Conservation (phyloP, 176 grass and related monocot genomes). For the Eleusine indica region DNA sequence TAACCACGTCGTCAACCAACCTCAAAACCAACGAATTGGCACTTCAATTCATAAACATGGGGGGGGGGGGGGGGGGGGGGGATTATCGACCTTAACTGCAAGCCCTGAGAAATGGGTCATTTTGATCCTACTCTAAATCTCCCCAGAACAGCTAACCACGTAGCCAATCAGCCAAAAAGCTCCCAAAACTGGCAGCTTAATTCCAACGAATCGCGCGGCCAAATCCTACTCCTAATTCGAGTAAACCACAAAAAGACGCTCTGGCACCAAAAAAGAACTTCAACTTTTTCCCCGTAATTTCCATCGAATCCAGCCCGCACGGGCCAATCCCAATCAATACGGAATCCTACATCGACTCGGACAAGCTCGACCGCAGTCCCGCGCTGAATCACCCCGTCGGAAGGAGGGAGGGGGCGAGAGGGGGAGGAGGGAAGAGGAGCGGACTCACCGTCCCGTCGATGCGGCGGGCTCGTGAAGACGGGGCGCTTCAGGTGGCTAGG, state of each 20-base stretch:
- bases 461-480: neutral
- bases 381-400: neutral
- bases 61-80: neutral
- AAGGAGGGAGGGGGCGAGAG: neutral
- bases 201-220: neutral
- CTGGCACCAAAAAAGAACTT: neutral
- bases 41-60: neutral
- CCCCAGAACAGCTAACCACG: neutral
- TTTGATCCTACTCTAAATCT: neutral
- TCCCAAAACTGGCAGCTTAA: neutral
- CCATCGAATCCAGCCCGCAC: neutral
- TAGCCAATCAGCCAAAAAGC: neutral
- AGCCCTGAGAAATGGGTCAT: neutral
- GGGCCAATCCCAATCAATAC: neutral
- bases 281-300: neutral
- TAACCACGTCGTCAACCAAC: neutral
- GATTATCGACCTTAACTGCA: neutral
- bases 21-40: neutral
- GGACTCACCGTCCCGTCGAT: slow-evolving; percentile 7
- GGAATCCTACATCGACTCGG: neutral
- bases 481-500: slow-evolving; percentile 13
- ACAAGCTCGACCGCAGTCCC: neutral
- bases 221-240: neutral
- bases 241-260: neutral
- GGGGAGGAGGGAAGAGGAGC: too few species aligned